These are phyloP conservation scores for Paragyromitra xinjiangensis DNA, from an alignment of 495 filamentous ascomycete genomes.

Conservation along the genomic window DNA sequence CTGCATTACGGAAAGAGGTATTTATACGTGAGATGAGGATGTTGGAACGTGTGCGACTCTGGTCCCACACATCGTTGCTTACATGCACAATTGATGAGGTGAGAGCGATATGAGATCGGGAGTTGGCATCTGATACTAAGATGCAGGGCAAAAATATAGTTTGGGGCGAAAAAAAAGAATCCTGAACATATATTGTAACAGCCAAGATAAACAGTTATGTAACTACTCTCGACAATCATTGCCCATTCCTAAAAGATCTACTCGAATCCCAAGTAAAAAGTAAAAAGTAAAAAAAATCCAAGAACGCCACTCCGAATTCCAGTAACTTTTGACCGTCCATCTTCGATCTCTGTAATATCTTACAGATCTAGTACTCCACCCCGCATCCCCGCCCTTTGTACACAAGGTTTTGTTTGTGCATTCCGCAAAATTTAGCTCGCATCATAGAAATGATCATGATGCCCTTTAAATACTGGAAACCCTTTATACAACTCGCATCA, in stretches of 20 bases:
- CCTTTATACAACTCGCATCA: not conserved
- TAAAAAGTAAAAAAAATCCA: not conserved
- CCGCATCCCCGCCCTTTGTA: not conserved
- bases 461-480: not conserved
- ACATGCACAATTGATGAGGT: not conserved
- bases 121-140: not conserved
- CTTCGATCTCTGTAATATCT: constrained; percentile 4
- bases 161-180: not conserved
- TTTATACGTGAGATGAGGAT: not conserved
- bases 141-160: not conserved
- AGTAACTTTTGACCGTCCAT: constrained; percentile 15
- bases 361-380: constrained; percentile 17
- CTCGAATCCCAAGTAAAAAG: not conserved
- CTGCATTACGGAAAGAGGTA: not conserved
- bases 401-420: not conserved
- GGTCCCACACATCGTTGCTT: not conserved
- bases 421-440: not conserved
- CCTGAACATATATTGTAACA: not conserved
- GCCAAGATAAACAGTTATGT: not conserved
- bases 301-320: constrained; percentile 23
- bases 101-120: not conserved
- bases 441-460: not conserved
- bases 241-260: not conserved
- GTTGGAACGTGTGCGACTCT: not conserved
- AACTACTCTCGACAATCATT: not conserved